These are phyloP conservation scores for Metarhizium guizhouense DNA, from an alignment of 2,329 filamentous ascomycete genomes.

Conservation along the genomic window DNA sequence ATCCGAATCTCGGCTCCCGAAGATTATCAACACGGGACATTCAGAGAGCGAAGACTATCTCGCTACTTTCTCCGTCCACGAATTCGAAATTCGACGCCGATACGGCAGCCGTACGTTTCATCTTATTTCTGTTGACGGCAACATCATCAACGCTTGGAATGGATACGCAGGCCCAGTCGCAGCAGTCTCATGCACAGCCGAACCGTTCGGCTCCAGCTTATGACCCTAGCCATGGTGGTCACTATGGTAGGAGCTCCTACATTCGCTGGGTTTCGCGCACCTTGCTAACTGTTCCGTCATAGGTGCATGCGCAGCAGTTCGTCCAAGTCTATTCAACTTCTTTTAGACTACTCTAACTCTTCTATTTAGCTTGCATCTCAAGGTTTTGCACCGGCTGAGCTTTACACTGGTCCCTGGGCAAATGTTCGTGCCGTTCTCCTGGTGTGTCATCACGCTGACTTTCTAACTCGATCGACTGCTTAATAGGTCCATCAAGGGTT, in stretches of 20 bases:
- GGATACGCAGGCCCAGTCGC: constrained; percentile 35
- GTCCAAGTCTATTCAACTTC: constrained; percentile 8
- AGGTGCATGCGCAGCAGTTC: constrained; percentile 40
- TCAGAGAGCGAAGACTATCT: background rate
- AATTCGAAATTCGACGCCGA: background rate
- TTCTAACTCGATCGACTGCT: background rate
- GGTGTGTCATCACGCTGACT: background rate
- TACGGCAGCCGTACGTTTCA: background rate
- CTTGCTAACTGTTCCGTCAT: constrained; percentile 9
- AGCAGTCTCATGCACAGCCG: constrained; percentile 46
- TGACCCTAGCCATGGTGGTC: constrained; percentile 64
- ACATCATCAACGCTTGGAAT: constrained; percentile 14
- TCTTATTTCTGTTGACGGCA: background rate
- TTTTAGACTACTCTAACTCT: constrained; percentile 14
- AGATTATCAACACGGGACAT: background rate
- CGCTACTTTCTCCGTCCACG: background rate
- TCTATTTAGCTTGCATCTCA: constrained; percentile 64
- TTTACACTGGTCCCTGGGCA: constrained; percentile 90
- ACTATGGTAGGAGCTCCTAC: constrained; percentile 55
- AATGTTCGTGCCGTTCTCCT: constrained; percentile 55
- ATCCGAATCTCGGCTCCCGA: too few relatives aligned
- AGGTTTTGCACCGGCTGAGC: constrained; percentile 83
- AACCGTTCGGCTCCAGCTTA: constrained; percentile 57
- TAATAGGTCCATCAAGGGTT: constrained; percentile 89
- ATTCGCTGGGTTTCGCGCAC: background rate